A percentile compares a stretch with the other conserved stretches of the same genome.
phyloP scores from a whole-genome alignment of 2,329 filamentous ascomycete genomes.

The Neophaeococcomyces aloes region DNA sequence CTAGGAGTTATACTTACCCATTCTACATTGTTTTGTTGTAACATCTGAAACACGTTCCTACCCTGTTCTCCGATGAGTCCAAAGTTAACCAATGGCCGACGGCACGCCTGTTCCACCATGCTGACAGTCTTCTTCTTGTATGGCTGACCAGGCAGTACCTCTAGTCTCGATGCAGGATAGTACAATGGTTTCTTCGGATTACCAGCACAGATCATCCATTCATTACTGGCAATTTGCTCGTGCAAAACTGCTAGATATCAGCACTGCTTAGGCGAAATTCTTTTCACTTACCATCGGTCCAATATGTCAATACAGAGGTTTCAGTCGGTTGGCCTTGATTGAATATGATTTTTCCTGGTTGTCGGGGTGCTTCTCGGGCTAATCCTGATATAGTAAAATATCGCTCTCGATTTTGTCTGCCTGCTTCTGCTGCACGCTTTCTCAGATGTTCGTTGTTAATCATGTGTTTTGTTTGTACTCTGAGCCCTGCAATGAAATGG shows the following conservation, averaged over 20 bases:
- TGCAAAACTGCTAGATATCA: neutral
- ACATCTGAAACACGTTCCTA: no score
- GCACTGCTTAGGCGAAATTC: neutral
- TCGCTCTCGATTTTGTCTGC: neutral
- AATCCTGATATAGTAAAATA: neutral
- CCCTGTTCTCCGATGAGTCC: constrained; percentile 5
- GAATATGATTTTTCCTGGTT: no score
- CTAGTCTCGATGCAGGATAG: neutral
- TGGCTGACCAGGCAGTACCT: constrained; percentile 12
- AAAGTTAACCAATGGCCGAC: constrained; percentile 1
- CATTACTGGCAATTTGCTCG: neutral
- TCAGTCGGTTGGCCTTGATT: no score
- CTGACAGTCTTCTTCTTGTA: neutral
- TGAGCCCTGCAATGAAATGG: no score
- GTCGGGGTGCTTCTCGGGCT: no score
- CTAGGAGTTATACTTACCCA: no score
- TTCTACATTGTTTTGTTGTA: no score
- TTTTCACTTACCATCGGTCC: neutral
- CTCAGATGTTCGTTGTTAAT: constrained; percentile 6
- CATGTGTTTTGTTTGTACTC: neutral
- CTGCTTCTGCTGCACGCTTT: neutral
- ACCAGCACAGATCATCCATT: neutral
- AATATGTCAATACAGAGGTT: no score
- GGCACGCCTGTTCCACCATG: neutral
- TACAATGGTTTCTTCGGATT: no score